Base-by-base conservation (phyloP, 2,329 filamentous ascomycete genomes). In the Fusarium papillatum region DNA sequence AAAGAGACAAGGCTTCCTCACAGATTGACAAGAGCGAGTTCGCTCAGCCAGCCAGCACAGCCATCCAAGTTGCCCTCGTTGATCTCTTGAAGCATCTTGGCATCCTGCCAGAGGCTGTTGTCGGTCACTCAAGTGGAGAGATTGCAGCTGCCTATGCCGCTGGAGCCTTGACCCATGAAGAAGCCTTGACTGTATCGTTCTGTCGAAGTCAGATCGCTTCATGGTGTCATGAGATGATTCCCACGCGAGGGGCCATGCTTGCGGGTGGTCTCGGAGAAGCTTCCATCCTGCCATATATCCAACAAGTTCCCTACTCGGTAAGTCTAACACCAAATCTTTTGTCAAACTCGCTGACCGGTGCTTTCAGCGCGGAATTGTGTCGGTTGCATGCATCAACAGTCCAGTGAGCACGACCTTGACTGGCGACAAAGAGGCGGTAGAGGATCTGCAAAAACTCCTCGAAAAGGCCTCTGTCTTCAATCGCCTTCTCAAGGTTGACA, bases 121-220 rank as follows among this genome's bases (percentile, higher is more conserved):
- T 82, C 0, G 83, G 84, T 0, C 84, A 85, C 68, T 83, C 80
- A 1, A 81, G 77, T 7, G 84, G 84, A 16, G 84, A 85, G 68
- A 83, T 85, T 22, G 80, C 81, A 19, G 84, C 83, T 10, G 84
- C 84, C 0, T 85, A 83, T 63, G 74, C 78, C 3, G 72, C 73
- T 1, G 73, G 70, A 0, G 66, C 55, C 9, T 31, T 80, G 13
- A 68, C 71, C 0, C 73, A 70, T 11, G 68, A 79, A 6, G 77
- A 78, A 9, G 83, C 82, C 1, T 78, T 84, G 29, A 73, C 70
- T 2, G 70, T 82, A 1, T 76, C 83, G 5, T 1, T 84, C 81
- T 69, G 79, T 80, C 64, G 76, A 83, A 29, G 84, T 82, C 29
- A 61, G 68, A 19, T 74, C 68, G 41, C 69, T 69, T 1, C 53